These are phyloP conservation scores for Paspalum vaginatum DNA, from an alignment of 176 grass and related monocot species.

Conservation along the genomic window DNA sequence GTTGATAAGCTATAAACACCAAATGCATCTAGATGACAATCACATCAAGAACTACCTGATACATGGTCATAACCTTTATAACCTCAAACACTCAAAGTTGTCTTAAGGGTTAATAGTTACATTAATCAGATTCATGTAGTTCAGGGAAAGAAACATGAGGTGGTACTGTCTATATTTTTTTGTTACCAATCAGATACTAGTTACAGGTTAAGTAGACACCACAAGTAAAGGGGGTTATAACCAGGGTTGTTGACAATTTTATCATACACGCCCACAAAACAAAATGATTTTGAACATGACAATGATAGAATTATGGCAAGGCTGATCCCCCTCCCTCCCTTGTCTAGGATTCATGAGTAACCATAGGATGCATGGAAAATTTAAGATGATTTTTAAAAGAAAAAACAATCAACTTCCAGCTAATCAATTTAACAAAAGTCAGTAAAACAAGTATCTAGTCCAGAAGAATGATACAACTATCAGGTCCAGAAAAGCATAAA, in stretches of 20 bases:
- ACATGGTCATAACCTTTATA: not conserved
- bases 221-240: not conserved
- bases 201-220: slow-evolving; percentile 1
- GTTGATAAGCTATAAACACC: not conserved
- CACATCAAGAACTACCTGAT: not conserved
- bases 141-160: not conserved
- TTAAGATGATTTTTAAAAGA: not conserved
- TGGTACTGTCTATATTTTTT: not conserved
- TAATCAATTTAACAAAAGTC: not conserved
- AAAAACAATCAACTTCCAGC: not conserved
- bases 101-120: not conserved
- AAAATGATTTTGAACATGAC: slow-evolving; percentile 20
- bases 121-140: not conserved
- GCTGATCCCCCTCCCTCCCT: not conserved
- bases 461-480: slow-evolving; percentile 26
- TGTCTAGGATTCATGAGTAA: slow-evolving; percentile 22
- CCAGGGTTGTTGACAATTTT: slow-evolving; percentile 6
- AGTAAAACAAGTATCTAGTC: slow-evolving; percentile 25
- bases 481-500: not conserved
- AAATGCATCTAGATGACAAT: not conserved
- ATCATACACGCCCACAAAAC: not conserved
- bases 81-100: too few relatives aligned
- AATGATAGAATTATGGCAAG: not conserved
- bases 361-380: not conserved
- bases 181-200: not conserved